Evolutionary conservation across 2,329 filamentous ascomycete species (phyloP).

Genomic region (Fusarium pseudonygamai): DNA sequence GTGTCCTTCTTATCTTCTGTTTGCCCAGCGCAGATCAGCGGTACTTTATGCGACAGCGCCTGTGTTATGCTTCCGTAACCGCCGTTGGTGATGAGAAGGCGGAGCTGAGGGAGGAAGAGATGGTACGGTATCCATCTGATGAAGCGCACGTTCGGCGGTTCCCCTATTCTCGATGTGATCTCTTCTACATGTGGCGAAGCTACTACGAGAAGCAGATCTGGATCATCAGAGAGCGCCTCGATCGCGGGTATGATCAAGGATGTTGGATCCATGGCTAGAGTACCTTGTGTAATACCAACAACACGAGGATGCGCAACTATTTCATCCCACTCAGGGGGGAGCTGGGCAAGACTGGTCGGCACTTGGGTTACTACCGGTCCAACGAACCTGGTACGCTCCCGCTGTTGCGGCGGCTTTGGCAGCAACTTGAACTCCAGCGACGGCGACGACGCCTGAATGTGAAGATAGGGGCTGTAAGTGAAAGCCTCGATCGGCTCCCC

Average conservation of each 20-base stretch:
- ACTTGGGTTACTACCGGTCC: constrained; percentile 48
- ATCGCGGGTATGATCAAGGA: constrained; percentile 52
- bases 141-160: constrained; percentile 43
- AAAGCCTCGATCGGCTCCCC: constrained; percentile 47
- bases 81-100: constrained; percentile 50
- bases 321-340: constrained; percentile 49
- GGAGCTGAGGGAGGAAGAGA: constrained; percentile 47
- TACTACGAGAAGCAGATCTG: constrained; percentile 46
- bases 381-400: constrained; percentile 42
- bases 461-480: constrained; percentile 50
- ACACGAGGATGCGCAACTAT: constrained; percentile 42
- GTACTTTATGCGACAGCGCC: constrained; percentile 48
- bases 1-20: constrained; percentile 52
- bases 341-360: not conserved
- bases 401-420: constrained; percentile 36
- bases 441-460: constrained; percentile 51
- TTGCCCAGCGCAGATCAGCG: constrained; percentile 50
- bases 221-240: constrained; percentile 44
- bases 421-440: constrained; percentile 46
- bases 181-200: constrained; percentile 44
- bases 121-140: constrained; percentile 51
- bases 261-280: constrained; percentile 49
- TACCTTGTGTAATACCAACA: constrained; percentile 52
- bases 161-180: constrained; percentile 37
- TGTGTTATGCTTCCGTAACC: constrained; percentile 52